Conservation (phyloP, 2,329 filamentous ascomycete genomes). For the Sporothrix pallida region DNA sequence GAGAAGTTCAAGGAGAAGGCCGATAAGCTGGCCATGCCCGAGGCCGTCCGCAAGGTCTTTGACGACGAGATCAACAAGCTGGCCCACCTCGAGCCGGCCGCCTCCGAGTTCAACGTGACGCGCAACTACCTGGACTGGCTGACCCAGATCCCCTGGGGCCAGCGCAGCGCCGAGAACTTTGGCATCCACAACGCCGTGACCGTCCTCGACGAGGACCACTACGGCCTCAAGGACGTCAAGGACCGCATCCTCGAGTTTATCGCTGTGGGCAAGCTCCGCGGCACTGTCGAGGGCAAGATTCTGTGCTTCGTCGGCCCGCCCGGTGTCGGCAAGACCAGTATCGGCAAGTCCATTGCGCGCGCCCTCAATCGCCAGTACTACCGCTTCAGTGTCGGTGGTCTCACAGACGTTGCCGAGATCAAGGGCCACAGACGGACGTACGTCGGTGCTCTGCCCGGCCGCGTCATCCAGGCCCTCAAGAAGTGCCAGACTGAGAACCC, state of each 20-base stretch:
- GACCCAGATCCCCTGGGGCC: conserved; percentile 97
- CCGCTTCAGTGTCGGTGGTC: conserved; percentile 93
- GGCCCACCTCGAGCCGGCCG: conserved; percentile 90
- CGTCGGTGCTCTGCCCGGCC: conserved; percentile 90
- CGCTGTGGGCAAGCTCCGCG: conserved; percentile 93
- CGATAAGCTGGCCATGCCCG: conserved; percentile 92
- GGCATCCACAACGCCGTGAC: conserved; percentile 88
- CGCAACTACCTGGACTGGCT: conserved; percentile 98
- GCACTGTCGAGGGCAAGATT: conserved; percentile 98
- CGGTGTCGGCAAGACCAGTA: conserved; percentile 97
- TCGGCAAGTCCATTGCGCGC: conserved; percentile 95
- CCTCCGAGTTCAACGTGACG: conserved; percentile 98
- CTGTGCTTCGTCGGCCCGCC: conserved; percentile 96
- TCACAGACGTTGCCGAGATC: conserved; percentile 98
- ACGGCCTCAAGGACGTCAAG: conserved; percentile 97
- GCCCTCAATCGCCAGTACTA: conserved; percentile 97
- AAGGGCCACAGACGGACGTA: conserved; percentile 97
- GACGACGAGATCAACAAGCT: conserved; percentile 98
- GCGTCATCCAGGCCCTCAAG: conserved; percentile 97
- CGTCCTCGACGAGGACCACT: conserved; percentile 94
- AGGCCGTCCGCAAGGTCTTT: conserved; percentile 95
- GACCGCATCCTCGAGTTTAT: conserved; percentile 98
- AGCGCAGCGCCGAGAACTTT: conserved; percentile 95
- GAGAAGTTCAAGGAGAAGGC: conserved; percentile 98
- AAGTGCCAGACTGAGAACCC: conserved; percentile 99